Conservation (phyloP, 2,329 filamentous ascomycete genomes). For the Fusarium sp. region DNA sequence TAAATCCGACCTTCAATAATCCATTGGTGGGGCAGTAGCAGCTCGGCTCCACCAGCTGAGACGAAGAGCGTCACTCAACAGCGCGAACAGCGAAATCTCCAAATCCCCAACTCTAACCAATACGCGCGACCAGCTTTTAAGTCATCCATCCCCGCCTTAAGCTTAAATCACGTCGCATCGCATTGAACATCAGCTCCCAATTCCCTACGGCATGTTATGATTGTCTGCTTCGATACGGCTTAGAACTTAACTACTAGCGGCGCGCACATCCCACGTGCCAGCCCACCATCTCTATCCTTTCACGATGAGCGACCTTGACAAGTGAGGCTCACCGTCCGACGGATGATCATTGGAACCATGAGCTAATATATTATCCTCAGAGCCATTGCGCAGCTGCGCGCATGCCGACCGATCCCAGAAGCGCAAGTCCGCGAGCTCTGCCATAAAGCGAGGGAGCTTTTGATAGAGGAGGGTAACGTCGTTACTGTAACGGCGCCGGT, state of each 20-base stretch:
- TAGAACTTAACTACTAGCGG: conserved; percentile 28
- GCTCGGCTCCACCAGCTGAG: conserved; percentile 12
- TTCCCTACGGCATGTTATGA: conserved; percentile 47
- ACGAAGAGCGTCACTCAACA: conserved; percentile 22
- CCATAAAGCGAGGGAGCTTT: conserved; percentile 93
- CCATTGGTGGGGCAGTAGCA: conserved; percentile 18
- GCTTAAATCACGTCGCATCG: neutral
- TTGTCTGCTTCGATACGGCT: conserved; percentile 9
- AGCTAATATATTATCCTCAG: conserved; percentile 59
- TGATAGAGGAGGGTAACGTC: conserved; percentile 98
- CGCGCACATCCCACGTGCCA: conserved; percentile 42
- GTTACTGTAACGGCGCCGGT: conserved; percentile 95
- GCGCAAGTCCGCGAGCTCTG: conserved; percentile 95
- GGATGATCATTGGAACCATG: conserved; percentile 10
- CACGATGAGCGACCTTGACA: conserved; percentile 93
- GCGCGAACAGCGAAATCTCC: conserved; percentile 38
- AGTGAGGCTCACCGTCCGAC: conserved; percentile 63
- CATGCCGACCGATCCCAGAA: conserved; percentile 96
- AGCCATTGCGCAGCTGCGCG: conserved; percentile 93
- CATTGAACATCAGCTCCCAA: neutral
- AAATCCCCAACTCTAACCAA: conserved; percentile 28
- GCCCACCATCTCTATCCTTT: conserved; percentile 20
- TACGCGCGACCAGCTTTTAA: conserved; percentile 17
- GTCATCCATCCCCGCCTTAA: neutral
- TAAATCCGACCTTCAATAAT: conserved; percentile 28